phyloP scores from a whole-genome alignment of 768 basidiomycete species.

The Lactarius hatsudake region DNA sequence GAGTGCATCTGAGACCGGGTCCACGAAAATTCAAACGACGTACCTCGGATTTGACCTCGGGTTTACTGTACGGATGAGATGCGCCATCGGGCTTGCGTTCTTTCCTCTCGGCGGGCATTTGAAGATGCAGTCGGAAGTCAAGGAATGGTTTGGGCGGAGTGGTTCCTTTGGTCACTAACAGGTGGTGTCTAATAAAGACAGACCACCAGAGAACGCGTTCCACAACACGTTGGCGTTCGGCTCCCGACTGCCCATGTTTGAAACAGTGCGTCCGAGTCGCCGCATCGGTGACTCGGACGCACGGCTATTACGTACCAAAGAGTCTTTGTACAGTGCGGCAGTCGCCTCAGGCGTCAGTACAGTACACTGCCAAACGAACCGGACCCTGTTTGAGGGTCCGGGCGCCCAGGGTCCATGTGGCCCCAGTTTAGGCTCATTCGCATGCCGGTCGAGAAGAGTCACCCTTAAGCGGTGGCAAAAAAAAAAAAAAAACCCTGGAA shows the following conservation, averaged over 20 bases:
- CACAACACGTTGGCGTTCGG: background rate
- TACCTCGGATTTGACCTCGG: background rate
- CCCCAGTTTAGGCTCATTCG: no score
- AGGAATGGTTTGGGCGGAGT: background rate
- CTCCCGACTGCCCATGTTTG: background rate
- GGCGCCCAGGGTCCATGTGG: no score
- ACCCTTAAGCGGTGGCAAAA: no score
- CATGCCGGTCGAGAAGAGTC: no score
- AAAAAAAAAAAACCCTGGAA: no score
- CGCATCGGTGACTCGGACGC: background rate
- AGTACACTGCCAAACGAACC: no score
- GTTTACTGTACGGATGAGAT: background rate
- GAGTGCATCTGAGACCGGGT: background rate
- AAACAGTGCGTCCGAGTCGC: no score
- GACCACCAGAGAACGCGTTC: no score
- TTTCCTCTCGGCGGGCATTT: background rate
- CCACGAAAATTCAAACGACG: background rate
- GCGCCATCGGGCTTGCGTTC: background rate
- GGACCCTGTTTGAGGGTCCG: no score
- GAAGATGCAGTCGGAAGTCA: no score
- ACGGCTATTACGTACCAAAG: background rate
- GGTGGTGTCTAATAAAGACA: background rate
- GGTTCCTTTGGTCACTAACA: background rate
- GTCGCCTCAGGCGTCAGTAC: no score
- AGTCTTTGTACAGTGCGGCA: background rate